A percentile compares a stretch with the other conserved stretches of the same genome.
phyloP scores from a whole-genome alignment of 495 filamentous ascomycete genomes.

The Neurospora sp. region DNA sequence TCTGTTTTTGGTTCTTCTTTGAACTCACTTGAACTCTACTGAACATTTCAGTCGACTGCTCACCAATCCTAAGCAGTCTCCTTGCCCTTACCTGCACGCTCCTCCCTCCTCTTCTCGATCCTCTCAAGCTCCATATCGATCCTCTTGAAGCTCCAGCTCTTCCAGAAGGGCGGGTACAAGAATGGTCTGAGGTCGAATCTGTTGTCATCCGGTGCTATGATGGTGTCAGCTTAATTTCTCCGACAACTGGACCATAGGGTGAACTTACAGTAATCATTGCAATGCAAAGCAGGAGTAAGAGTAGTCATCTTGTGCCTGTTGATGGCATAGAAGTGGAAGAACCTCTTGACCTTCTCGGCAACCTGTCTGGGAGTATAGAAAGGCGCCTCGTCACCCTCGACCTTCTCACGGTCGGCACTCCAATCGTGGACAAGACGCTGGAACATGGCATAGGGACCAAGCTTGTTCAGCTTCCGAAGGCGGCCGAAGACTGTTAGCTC shows the following conservation, averaged over 20 bases:
- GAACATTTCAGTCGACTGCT: background rate
- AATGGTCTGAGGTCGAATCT: slow-evolving; percentile 58
- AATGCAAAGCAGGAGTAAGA: slow-evolving; percentile 45
- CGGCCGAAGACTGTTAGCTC: slow-evolving; percentile 32
- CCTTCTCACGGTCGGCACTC: slow-evolving; percentile 37
- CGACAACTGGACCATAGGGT: background rate
- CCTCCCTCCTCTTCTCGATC: slow-evolving; percentile 26
- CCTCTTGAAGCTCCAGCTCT: slow-evolving; percentile 42
- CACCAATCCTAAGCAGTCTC: background rate
- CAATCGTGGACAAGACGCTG: slow-evolving; percentile 60
- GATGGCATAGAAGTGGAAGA: slow-evolving; percentile 55
- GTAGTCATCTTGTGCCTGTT: slow-evolving; percentile 60
- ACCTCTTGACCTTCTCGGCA: slow-evolving; percentile 57
- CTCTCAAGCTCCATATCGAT: slow-evolving; percentile 36
- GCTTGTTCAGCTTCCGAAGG: slow-evolving; percentile 60
- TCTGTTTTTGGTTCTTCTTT: background rate
- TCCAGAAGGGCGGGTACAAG: slow-evolving; percentile 38
- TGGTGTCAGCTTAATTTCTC: background rate
- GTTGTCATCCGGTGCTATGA: slow-evolving; percentile 30
- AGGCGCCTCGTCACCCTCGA: slow-evolving; percentile 21
- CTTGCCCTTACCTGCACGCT: slow-evolving; percentile 7
- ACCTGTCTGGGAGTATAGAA: slow-evolving; percentile 23
- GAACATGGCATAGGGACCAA: slow-evolving; percentile 66
- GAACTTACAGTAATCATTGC: slow-evolving; percentile 23
- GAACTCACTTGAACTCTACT: background rate